Evolutionary conservation across 345 rosid species (phyloP).

Genomic region (Aquilaria malaccensis): DNA sequence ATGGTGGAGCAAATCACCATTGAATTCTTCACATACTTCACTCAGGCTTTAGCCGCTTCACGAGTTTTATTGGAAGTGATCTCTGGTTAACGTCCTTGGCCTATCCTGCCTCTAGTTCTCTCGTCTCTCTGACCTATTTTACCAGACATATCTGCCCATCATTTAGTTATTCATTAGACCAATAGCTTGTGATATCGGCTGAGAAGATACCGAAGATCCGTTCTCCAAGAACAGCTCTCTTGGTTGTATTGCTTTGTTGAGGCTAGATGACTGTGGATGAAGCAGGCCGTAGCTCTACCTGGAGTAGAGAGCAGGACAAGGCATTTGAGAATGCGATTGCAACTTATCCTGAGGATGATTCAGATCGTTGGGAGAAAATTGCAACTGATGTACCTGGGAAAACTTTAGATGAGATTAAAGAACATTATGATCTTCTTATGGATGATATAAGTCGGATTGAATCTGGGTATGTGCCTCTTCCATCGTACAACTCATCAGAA

Average conservation of each 20-base stretch:
- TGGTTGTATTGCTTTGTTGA: conserved; percentile 16
- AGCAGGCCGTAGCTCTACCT: conserved; percentile 46
- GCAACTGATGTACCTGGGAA: conserved; percentile 76
- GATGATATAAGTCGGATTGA: conserved; percentile 77
- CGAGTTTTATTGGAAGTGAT: conserved; percentile 33
- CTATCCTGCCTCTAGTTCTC: conserved; percentile 21
- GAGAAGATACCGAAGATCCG: conserved; percentile 23
- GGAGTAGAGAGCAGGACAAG: conserved; percentile 88
- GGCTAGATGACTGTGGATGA: conserved; percentile 62
- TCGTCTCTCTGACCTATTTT: conserved; percentile 17
- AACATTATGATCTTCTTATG: conserved; percentile 73
- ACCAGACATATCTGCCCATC: conserved; percentile 18
- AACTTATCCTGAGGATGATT: conserved; percentile 48
- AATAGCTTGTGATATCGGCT: conserved; percentile 15
- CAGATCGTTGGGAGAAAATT: conserved; percentile 65
- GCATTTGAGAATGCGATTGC: conserved; percentile 90
- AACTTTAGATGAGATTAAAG: conserved; percentile 66
- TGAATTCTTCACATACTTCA: conserved; percentile 33
- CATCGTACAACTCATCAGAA: conserved; percentile 57
- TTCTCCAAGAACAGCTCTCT: conserved; percentile 11
- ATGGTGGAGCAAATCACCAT: conserved; percentile 39
- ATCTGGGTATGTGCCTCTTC: conserved; percentile 85
- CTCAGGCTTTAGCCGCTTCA: conserved; percentile 13
- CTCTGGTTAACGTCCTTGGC: conserved; percentile 30
- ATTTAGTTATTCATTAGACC: conserved; percentile 13